These are phyloP conservation scores for Albugo laibachii DNA, from an alignment of 352 stramenopile genomes.

Conservation along the genomic window DNA sequence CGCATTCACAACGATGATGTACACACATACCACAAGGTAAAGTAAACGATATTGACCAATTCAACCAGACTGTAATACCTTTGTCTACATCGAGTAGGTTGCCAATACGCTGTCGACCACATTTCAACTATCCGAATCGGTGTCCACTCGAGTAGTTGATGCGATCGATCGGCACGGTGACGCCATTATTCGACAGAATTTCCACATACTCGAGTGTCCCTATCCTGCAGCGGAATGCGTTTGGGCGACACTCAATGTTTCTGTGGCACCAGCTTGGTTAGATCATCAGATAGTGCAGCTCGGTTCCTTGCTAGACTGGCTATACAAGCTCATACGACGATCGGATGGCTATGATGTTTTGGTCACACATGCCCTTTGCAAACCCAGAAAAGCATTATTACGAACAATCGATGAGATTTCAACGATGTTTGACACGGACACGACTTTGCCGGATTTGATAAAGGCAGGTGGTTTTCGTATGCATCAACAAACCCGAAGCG, in stretches of 20 bases:
- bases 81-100: slow-evolving; percentile 26
- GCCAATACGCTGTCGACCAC: slow-evolving; percentile 33
- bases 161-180: slow-evolving; percentile 44
- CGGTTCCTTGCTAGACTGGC: slow-evolving; percentile 39
- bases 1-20: slow-evolving; percentile 77
- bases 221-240: slow-evolving; percentile 25
- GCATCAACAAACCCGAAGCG: no score
- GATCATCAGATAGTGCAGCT: slow-evolving; percentile 36
- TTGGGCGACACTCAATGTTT: slow-evolving; percentile 46
- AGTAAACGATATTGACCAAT: no score
- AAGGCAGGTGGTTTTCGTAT: no score
- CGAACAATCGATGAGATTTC: no score
- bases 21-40: slow-evolving; percentile 13
- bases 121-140: slow-evolving; percentile 29
- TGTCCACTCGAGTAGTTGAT: slow-evolving; percentile 24
- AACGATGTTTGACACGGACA: no score
- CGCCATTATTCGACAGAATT: slow-evolving; percentile 13
- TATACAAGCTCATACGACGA: slow-evolving; percentile 35
- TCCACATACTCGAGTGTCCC: slow-evolving; percentile 21
- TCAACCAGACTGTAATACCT: no score
- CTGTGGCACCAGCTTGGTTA: slow-evolving; percentile 43
- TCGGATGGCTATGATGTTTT: slow-evolving; percentile 57
- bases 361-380: slow-evolving; percentile 39
- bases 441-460: no score
- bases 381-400: slow-evolving; percentile 11